Conservation (phyloP, 1,284 basidiomycete species). For the Inonotus hispidus region DNA sequence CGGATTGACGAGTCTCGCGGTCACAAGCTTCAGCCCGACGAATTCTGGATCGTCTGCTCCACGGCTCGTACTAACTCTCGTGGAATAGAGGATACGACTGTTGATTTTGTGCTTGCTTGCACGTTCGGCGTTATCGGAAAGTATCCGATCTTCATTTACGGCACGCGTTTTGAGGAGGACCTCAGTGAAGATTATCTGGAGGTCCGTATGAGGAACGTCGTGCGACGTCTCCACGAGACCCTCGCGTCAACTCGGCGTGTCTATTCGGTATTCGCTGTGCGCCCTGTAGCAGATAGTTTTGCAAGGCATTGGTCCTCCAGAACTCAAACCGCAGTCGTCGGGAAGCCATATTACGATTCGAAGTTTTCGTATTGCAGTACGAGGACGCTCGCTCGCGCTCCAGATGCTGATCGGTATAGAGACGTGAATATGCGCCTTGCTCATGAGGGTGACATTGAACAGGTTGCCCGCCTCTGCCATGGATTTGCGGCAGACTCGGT, state of each 20-base stretch:
- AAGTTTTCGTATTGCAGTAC: constrained; percentile 50
- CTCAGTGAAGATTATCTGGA: constrained; percentile 33
- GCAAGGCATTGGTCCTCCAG: constrained; percentile 39
- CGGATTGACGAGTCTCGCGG: not conserved
- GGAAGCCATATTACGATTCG: constrained; percentile 55
- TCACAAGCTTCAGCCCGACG: not conserved
- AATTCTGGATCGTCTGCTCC: constrained; percentile 16
- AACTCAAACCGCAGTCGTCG: constrained; percentile 35
- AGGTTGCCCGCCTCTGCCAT: constrained; percentile 44
- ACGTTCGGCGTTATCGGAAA: constrained; percentile 22
- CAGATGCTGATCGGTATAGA: constrained; percentile 21
- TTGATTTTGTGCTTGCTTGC: constrained; percentile 25
- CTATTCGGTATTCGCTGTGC: constrained; percentile 61
- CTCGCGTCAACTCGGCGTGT: constrained; percentile 34
- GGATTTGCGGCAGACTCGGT: constrained; percentile 56
- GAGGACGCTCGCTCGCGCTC: constrained; percentile 33
- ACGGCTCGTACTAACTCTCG: not conserved
- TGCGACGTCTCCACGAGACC: constrained; percentile 22
- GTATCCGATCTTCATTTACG: constrained; percentile 48
- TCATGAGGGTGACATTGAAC: constrained; percentile 34
- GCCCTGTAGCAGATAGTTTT: constrained; percentile 44
- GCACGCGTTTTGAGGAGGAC: constrained; percentile 31
- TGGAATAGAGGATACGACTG: not conserved
- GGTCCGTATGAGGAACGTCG: constrained; percentile 28
- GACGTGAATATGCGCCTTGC: constrained; percentile 40